Evolutionary conservation across 1,284 basidiomycete species (phyloP).

Genomic region (Ceratobasidium sp.): DNA sequence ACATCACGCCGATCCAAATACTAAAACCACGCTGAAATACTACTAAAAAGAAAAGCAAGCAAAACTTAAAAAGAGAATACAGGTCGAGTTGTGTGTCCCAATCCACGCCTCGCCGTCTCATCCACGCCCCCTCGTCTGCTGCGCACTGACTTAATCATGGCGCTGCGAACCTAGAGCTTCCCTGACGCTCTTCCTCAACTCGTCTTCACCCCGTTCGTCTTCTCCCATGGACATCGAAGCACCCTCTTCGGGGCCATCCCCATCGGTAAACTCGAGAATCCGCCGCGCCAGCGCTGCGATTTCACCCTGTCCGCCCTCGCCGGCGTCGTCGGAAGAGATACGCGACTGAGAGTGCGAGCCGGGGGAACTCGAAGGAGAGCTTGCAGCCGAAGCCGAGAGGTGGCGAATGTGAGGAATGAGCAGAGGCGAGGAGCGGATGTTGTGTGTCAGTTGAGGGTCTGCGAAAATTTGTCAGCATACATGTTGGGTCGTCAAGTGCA

Average conservation of each 20-base stretch:
- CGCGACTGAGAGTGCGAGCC: constrained; percentile 75
- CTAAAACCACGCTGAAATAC: constrained; percentile 18
- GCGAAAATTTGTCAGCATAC: constrained; percentile 37
- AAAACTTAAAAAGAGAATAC: constrained; percentile 8
- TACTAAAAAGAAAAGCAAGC: constrained; percentile 36
- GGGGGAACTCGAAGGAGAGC: constrained; percentile 71
- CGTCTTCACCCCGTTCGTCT: constrained; percentile 65
- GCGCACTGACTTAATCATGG: constrained; percentile 7
- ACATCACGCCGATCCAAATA: constrained; percentile 30
- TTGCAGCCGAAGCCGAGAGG: constrained; percentile 75
- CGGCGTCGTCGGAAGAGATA: constrained; percentile 72
- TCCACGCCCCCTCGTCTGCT: not conserved
- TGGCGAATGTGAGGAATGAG: constrained; percentile 85
- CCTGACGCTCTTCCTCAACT: constrained; percentile 76
- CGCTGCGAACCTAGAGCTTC: constrained; percentile 63
- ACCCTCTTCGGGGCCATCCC: constrained; percentile 62
- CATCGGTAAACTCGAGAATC: constrained; percentile 85
- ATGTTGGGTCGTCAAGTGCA: constrained; percentile 9
- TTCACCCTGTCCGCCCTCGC: constrained; percentile 76
- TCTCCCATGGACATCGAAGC: constrained; percentile 55
- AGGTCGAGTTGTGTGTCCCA: constrained; percentile 25
- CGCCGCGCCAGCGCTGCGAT: constrained; percentile 84
- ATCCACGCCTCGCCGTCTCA: not conserved
- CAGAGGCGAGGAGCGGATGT: constrained; percentile 82
- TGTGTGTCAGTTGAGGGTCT: constrained; percentile 89